These are phyloP conservation scores for Populus hybrid DNA, from an alignment of 441 rosid genomes.

Conservation along the genomic window DNA sequence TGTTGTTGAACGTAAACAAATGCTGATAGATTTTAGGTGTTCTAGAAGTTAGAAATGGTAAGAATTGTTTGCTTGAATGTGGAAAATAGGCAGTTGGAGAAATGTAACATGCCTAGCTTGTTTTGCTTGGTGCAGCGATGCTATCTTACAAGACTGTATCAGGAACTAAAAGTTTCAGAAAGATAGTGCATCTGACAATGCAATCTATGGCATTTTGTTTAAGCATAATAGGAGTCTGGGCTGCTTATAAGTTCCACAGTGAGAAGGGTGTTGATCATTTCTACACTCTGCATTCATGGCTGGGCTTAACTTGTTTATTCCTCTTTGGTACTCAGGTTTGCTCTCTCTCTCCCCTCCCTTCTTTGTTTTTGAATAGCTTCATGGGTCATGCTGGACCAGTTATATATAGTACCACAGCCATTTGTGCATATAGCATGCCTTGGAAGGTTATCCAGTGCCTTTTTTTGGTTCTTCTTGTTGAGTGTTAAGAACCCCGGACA, in stretches of 20 bases:
- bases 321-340: constrained; percentile 73
- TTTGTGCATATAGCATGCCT: background rate
- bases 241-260: constrained; percentile 79
- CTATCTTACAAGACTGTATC: constrained; percentile 72
- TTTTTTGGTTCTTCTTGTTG: background rate
- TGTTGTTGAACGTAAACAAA: background rate
- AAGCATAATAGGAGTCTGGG: constrained; percentile 70
- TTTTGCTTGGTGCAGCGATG: constrained; percentile 52
- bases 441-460: background rate
- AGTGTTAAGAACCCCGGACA: background rate
- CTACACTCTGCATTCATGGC: constrained; percentile 94
- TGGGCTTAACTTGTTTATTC: constrained; percentile 72
- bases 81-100: background rate
- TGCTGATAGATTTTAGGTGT: background rate
- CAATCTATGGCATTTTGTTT: constrained; percentile 56
- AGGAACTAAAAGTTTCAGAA: constrained; percentile 68
- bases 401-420: background rate
- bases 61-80: background rate
- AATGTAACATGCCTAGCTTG: background rate
- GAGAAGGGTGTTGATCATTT: constrained; percentile 82
- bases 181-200: constrained; percentile 58
- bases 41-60: background rate
- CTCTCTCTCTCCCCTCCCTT: background rate
- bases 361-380: background rate
- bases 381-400: background rate